A percentile compares a stretch with the other conserved stretches of the same genome.
phyloP scores from a whole-genome alignment of 2,329 filamentous ascomycete genomes.

The Curvularia hawaiiensis region DNA sequence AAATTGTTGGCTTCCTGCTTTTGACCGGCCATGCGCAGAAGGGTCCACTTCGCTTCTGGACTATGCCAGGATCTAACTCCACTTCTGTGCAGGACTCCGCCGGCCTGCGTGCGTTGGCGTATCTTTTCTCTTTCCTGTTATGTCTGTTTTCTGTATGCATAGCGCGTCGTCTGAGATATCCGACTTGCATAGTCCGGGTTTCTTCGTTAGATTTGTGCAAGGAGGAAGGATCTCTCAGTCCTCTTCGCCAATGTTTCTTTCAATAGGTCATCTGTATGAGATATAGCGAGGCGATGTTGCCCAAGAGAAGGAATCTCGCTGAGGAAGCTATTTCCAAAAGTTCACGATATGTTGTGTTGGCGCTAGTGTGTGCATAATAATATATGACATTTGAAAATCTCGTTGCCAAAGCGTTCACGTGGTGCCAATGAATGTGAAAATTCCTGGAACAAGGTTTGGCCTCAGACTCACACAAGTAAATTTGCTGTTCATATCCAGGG shows the following conservation, averaged over 20 bases:
- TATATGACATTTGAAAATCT: slow-evolving; percentile 6
- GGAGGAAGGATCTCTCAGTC: slow-evolving; percentile 50
- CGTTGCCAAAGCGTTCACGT: neutral
- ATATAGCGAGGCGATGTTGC: slow-evolving; percentile 44
- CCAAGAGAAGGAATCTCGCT: slow-evolving; percentile 27
- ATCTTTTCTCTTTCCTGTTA: slow-evolving; percentile 25
- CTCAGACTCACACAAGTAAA: neutral
- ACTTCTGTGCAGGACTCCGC: slow-evolving; percentile 36
- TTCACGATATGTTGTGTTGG: slow-evolving; percentile 31
- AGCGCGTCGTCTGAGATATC: slow-evolving; percentile 48
- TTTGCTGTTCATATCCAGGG: neutral
- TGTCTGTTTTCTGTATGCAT: slow-evolving; percentile 38
- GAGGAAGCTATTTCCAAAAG: slow-evolving; percentile 48
- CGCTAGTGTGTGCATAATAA: slow-evolving; percentile 15
- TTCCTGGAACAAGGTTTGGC: neutral
- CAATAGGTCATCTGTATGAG: slow-evolving; percentile 19
- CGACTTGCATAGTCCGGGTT: slow-evolving; percentile 48
- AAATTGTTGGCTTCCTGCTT: slow-evolving; percentile 23
- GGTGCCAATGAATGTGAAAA: neutral
- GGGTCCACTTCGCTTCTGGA: slow-evolving; percentile 34
- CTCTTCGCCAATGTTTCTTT: slow-evolving; percentile 21
- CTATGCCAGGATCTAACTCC: slow-evolving; percentile 30
- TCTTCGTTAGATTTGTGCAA: slow-evolving; percentile 40
- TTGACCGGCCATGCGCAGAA: slow-evolving; percentile 19
- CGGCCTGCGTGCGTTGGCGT: slow-evolving; percentile 25